phyloP scores from a whole-genome alignment of 805 yeast genomes.

The Ascoidea asiatica region DNA sequence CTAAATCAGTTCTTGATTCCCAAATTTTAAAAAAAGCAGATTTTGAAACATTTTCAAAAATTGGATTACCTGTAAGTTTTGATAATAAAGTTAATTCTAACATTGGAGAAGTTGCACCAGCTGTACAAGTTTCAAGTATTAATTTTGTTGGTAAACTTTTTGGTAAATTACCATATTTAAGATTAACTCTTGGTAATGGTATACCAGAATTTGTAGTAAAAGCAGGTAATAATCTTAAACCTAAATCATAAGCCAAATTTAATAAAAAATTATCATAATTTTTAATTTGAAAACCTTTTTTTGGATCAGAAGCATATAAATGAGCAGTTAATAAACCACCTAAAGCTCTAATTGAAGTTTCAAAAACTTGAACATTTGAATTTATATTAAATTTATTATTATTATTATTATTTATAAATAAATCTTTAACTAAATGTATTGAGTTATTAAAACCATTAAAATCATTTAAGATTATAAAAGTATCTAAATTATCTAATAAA shows the following conservation, averaged over 20 bases:
- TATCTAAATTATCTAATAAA: constrained; percentile 66
- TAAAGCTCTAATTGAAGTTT: constrained; percentile 64
- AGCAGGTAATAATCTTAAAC: constrained; percentile 55
- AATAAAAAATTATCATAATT: constrained; percentile 64
- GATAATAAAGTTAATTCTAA: constrained; percentile 72
- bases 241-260: constrained; percentile 61
- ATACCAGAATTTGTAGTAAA: constrained; percentile 50
- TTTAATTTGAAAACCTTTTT: constrained; percentile 23
- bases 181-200: constrained; percentile 72
- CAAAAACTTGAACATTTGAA: constrained; percentile 78
- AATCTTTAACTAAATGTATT: constrained; percentile 23
- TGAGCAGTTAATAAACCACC: constrained; percentile 80
- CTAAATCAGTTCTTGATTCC: constrained; percentile 45
- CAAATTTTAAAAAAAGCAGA: constrained; percentile 58
- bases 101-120: constrained; percentile 79
- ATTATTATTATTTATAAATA: constrained; percentile 6
- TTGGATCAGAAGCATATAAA: constrained; percentile 43
- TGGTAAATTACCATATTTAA: constrained; percentile 42
- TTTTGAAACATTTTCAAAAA: constrained; percentile 50
- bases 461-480: constrained; percentile 62
- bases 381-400: constrained; percentile 42
- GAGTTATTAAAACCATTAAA: constrained; percentile 36
- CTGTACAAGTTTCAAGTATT: constrained; percentile 62
- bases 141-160: constrained; percentile 26
- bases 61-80: constrained; percentile 56